A percentile compares a stretch with the other conserved stretches of the same genome.
Evolutionary conservation across 2,329 filamentous ascomycete species (phyloP).

Genomic region (Verticillium klebahnii): DNA sequence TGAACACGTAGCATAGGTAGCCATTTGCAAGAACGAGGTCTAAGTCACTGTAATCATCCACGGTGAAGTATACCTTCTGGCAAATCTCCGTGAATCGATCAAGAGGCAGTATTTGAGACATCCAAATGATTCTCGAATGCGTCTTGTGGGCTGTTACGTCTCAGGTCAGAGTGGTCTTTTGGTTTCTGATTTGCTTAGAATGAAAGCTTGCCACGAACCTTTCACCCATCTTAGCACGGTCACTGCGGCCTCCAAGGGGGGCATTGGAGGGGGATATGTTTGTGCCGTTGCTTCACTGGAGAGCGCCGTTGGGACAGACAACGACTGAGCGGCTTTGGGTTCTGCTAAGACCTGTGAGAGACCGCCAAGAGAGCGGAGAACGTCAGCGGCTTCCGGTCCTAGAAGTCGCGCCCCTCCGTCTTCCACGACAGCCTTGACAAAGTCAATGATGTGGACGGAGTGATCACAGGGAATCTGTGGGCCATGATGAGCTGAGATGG

Average conservation of each 20-base stretch:
- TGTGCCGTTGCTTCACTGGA: background rate
- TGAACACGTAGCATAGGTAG: constrained; percentile 28
- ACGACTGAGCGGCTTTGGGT: background rate
- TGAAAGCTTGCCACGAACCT: constrained; percentile 13
- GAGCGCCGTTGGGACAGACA: background rate
- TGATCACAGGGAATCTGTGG: constrained; percentile 20
- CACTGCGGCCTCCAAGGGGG: constrained; percentile 21
- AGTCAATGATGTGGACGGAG: constrained; percentile 25
- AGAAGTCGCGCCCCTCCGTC: constrained; percentile 2
- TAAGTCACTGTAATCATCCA: constrained; percentile 23
- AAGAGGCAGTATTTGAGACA: constrained; percentile 26
- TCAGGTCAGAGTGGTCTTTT: constrained; percentile 9
- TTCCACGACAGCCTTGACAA: constrained; percentile 18
- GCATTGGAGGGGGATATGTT: constrained; percentile 14
- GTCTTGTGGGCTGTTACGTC: background rate
- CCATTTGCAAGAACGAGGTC: constrained; percentile 30
- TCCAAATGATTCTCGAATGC: constrained; percentile 21
- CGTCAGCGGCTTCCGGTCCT: background rate
- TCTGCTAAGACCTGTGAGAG: background rate
- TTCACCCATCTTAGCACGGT: constrained; percentile 25
- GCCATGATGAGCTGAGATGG: no score
- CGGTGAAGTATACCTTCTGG: constrained; percentile 28
- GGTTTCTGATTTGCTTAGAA: no score
- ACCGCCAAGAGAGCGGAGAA: background rate
- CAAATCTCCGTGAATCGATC: constrained; percentile 24